phyloP scores from a whole-genome alignment of 1,284 basidiomycete genomes.

The Sporisorium reilianum region DNA sequence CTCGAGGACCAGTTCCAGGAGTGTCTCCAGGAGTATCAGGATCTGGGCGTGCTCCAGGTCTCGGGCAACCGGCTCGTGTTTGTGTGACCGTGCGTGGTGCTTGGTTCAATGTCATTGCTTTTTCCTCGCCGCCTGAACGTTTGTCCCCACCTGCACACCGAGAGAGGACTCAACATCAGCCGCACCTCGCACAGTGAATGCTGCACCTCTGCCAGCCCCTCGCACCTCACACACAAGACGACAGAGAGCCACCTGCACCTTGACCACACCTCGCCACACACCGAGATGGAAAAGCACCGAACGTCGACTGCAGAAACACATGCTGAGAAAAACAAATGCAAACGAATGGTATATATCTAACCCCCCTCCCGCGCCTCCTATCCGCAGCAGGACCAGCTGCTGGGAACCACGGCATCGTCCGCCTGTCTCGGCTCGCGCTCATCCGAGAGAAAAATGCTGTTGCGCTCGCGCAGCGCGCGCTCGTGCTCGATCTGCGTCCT shows the following conservation, averaged over 20 bases:
- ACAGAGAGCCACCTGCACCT: no score
- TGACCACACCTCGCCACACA: no score
- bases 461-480: constrained; percentile 22
- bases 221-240: no score
- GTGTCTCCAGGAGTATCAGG: constrained; percentile 46
- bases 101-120: no score
- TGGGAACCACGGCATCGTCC: not conserved
- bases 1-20: constrained; percentile 55
- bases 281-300: no score
- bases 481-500: constrained; percentile 47
- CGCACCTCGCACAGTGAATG: no score
- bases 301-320: no score
- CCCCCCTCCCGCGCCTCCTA: not conserved
- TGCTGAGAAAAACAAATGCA: no score
- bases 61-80: constrained; percentile 27
- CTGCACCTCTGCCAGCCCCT: no score
- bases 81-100: constrained; percentile 21
- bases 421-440: not conserved
- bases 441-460: constrained; percentile 37
- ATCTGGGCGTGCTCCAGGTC: constrained; percentile 42
- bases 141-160: no score
- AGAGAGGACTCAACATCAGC: no score
- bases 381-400: constrained; percentile 42
- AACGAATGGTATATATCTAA: not conserved
- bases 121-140: no score